Evolutionary conservation across 805 yeast species (phyloP).

Genomic region (Blastobotrys mokoenaii): DNA sequence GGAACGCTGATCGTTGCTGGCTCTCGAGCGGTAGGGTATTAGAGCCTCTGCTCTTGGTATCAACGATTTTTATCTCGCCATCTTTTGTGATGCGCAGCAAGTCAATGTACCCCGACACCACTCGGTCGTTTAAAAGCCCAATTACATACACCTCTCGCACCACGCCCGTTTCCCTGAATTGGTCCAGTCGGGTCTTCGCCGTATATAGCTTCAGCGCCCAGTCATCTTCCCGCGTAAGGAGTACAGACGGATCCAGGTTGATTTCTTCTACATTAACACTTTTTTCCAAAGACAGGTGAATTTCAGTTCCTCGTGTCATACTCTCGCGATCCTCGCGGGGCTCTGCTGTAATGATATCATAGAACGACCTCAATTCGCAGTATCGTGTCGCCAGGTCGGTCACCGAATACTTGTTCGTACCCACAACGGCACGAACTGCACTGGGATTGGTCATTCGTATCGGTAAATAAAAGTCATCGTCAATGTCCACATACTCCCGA

Average conservation of each 20-base stretch:
- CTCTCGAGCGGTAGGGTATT: constrained; percentile 11
- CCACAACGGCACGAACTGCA: not conserved
- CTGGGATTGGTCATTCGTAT: not conserved
- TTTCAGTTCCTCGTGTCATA: constrained; percentile 15
- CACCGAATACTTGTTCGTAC: constrained; percentile 8
- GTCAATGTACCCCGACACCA: constrained; percentile 25
- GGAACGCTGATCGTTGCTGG: constrained; percentile 25
- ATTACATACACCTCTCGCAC: constrained; percentile 26
- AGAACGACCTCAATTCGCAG: constrained; percentile 21
- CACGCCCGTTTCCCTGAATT: not conserved
- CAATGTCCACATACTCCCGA: not conserved
- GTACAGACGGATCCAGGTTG: constrained; percentile 1
- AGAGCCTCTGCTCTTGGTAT: constrained; percentile 23
- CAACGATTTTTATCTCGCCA: constrained; percentile 17
- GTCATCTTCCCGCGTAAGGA: constrained; percentile 7
- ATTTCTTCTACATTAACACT: not conserved
- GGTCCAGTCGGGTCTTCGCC: constrained; percentile 8
- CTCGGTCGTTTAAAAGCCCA: constrained; percentile 15
- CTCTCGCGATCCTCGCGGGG: constrained; percentile 9
- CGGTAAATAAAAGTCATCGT: not conserved
- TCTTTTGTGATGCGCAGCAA: constrained; percentile 7
- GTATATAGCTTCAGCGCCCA: constrained; percentile 17
- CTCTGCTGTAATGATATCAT: constrained; percentile 6
- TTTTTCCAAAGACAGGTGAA: constrained; percentile 17
- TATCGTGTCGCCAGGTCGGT: constrained; percentile 18